These are phyloP conservation scores for Kalaharituber pfeilii DNA, from an alignment of 2,329 filamentous ascomycete genomes.

Conservation along the genomic window DNA sequence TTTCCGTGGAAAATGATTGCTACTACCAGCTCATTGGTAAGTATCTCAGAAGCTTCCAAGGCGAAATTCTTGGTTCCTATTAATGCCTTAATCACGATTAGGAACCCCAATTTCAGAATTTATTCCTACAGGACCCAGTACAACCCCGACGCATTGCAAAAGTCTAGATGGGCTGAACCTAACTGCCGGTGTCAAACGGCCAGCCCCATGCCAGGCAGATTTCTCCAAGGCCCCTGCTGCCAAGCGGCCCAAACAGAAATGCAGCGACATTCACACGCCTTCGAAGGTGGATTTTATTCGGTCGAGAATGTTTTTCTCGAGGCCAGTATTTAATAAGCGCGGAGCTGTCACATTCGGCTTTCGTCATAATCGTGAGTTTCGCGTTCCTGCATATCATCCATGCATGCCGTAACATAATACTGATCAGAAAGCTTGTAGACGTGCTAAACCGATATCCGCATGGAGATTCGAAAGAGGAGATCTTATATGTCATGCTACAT, in stretches of 20 bases:
- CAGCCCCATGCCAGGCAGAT: neutral
- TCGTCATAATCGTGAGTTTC: slow-evolving; percentile 15
- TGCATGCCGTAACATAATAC: neutral
- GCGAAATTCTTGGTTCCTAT: too few relatives aligned
- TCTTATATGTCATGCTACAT: slow-evolving; percentile 63
- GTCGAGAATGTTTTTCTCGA: slow-evolving; percentile 72
- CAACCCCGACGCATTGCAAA: too few relatives aligned
- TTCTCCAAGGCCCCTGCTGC: too few relatives aligned
- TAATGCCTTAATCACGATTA: too few relatives aligned
- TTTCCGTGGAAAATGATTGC: slow-evolving; percentile 44
- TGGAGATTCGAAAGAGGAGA: slow-evolving; percentile 33
- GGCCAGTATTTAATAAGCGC: slow-evolving; percentile 37
- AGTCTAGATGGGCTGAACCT: neutral
- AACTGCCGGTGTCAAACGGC: neutral
- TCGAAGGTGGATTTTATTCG: slow-evolving; percentile 53
- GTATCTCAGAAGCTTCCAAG: too few relatives aligned
- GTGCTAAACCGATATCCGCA: slow-evolving; percentile 50
- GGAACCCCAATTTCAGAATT: neutral
- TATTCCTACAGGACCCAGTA: neutral
- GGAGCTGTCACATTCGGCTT: slow-evolving; percentile 1
- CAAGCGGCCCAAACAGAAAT: neutral
- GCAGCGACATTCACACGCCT: neutral
- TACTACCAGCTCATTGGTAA: slow-evolving; percentile 64
- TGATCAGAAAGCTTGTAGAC: slow-evolving; percentile 37
- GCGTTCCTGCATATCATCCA: slow-evolving; percentile 2